Percentiles rank a stretch among this genome's conserved stretches.
Evolutionary conservation across 495 filamentous ascomycete genomes (phyloP).

Genomic region (Daldinia loculata): DNA sequence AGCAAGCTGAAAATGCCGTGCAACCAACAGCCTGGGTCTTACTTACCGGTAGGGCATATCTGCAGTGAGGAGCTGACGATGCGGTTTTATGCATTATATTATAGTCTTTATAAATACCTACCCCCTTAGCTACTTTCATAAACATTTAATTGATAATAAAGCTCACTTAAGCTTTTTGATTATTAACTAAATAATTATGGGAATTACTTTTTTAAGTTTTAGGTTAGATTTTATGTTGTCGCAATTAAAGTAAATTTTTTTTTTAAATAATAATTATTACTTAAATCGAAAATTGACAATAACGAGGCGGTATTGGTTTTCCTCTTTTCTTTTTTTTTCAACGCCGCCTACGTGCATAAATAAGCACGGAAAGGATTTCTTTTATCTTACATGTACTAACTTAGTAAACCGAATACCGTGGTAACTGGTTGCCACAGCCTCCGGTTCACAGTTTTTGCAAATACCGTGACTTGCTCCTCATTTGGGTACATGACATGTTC

Average conservation of each 20-base stretch:
- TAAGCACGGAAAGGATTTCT: background rate
- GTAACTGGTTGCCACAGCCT: background rate
- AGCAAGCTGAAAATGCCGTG: background rate
- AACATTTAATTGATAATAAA: background rate
- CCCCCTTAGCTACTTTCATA: too few species aligned
- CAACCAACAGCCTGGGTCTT: background rate
- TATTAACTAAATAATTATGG: background rate
- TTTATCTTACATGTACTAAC: constrained; percentile 7
- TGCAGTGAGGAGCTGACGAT: background rate
- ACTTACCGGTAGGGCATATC: background rate
- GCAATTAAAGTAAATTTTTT: background rate
- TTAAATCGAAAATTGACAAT: background rate
- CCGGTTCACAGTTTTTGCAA: background rate
- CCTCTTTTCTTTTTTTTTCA: background rate
- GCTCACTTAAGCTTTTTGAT: background rate
- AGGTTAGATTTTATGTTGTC: background rate
- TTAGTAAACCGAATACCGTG: background rate
- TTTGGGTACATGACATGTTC: background rate
- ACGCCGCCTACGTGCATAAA: background rate
- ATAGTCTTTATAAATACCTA: background rate
- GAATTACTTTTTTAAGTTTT: background rate
- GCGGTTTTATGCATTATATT: background rate
- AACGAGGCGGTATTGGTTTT: background rate
- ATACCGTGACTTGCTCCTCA: background rate
- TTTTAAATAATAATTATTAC: background rate